phyloP scores from a whole-genome alignment of 352 stramenopile species.

The Phytophthora boehmeriae region DNA sequence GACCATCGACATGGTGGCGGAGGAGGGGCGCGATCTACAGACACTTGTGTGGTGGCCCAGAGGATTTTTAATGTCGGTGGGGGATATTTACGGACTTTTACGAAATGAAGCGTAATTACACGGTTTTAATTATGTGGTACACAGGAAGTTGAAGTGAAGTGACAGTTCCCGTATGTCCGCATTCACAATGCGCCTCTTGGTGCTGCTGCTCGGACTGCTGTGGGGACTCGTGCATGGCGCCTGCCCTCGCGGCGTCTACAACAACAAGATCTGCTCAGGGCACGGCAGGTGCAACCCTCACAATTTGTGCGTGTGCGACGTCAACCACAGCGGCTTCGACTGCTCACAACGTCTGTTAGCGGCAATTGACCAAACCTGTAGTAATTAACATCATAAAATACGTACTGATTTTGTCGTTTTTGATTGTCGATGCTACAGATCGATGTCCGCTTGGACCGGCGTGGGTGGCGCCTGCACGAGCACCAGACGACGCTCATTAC shows the following conservation, averaged over 20 bases:
- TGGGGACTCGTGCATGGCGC: constrained; percentile 6
- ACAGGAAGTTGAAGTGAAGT: background rate
- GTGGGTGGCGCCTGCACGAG: constrained; percentile 61
- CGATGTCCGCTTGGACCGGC: constrained; percentile 55
- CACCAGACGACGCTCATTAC: constrained; percentile 65
- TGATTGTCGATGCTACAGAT: constrained; percentile 22
- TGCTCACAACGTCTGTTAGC: constrained; percentile 62
- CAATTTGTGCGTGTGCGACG: constrained; percentile 65
- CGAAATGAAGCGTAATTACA: constrained; percentile 15
- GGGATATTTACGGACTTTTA: constrained; percentile 14
- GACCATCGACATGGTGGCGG: constrained; percentile 88
- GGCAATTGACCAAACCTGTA: background rate
- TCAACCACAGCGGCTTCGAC: constrained; percentile 57
- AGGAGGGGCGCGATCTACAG: background rate
- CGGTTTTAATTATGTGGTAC: background rate
- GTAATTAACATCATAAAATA: too few relatives aligned
- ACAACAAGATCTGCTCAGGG: constrained; percentile 63
- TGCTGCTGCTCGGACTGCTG: constrained; percentile 9
- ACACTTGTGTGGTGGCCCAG: background rate
- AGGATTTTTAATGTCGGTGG: background rate
- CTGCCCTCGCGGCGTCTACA: constrained; percentile 55
- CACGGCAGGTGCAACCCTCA: constrained; percentile 50
- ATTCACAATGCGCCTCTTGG: background rate
- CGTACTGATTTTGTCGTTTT: background rate
- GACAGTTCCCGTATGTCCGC: too few relatives aligned